phyloP scores from a whole-genome alignment of 768 basidiomycete genomes.

The Boletales sp. region DNA sequence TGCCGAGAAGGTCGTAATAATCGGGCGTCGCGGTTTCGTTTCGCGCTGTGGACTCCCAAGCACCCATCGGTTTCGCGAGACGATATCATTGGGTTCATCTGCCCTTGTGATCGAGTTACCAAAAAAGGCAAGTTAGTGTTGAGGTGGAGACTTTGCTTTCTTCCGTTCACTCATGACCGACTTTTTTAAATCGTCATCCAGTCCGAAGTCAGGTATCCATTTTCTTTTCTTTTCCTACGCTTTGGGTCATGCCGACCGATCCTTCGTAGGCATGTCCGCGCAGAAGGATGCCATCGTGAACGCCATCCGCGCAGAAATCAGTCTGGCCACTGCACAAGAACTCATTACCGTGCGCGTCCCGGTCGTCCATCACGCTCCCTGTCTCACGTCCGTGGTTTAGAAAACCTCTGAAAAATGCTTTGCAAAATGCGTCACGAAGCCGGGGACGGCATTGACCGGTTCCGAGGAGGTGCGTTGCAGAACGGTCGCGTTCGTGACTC shows the following conservation, averaged over 20 bases:
- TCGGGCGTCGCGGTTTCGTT: conserved; percentile 40
- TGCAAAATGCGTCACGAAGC: conserved; percentile 73
- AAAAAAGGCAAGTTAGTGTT: conserved; percentile 8
- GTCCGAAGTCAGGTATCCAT: conserved; percentile 25
- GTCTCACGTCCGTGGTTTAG: conserved; percentile 33
- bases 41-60: conserved; percentile 50
- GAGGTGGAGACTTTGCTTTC: too few relatives aligned
- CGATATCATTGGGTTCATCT: too few relatives aligned
- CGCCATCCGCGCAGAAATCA: conserved; percentile 65
- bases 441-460: conserved; percentile 60
- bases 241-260: neutral
- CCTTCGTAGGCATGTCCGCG: conserved; percentile 31
- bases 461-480: conserved; percentile 61
- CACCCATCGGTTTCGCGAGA: conserved; percentile 55
- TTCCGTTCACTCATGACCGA: conserved; percentile 42
- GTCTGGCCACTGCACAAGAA: conserved; percentile 72
- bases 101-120: conserved; percentile 2
- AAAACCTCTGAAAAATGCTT: conserved; percentile 80
- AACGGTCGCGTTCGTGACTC: neutral
- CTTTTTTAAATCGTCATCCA: conserved; percentile 43
- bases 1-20: conserved; percentile 80
- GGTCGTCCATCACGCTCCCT: neutral
- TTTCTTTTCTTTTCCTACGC: neutral
- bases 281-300: conserved; percentile 52
- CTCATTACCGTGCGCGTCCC: conserved; percentile 61